phyloP scores from a whole-genome alignment of 2,329 filamentous ascomycete species.

The Neophaeococcomyces aloes region DNA sequence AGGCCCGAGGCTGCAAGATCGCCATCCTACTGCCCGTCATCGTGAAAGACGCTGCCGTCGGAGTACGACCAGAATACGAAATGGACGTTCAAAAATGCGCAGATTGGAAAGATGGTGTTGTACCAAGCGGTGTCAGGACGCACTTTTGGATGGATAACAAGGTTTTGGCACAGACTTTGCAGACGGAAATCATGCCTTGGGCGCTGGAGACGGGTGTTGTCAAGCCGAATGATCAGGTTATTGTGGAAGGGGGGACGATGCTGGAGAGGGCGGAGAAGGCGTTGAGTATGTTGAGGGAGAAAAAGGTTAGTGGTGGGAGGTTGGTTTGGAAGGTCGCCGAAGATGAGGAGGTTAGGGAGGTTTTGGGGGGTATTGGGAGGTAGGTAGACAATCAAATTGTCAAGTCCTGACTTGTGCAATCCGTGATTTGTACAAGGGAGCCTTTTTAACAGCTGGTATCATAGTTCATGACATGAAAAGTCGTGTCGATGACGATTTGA shows the following conservation, averaged over 20 bases:
- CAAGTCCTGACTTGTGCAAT: background rate
- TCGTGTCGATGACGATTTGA: no score
- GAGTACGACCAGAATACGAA: conserved; percentile 41
- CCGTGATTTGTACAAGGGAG: background rate
- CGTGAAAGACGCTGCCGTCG: conserved; percentile 40
- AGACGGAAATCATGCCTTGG: conserved; percentile 45
- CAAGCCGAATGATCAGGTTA: conserved; percentile 31
- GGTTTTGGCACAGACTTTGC: conserved; percentile 45
- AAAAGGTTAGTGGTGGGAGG: conserved; percentile 37
- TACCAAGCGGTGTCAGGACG: conserved; percentile 45
- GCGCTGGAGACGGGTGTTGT: conserved; percentile 33
- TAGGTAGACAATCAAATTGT: background rate
- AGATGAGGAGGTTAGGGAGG: background rate
- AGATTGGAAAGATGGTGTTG: conserved; percentile 45
- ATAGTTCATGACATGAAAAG: no score
- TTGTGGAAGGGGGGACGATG: conserved; percentile 34
- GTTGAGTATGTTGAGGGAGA: conserved; percentile 34
- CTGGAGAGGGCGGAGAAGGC: conserved; percentile 35
- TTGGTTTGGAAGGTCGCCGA: conserved; percentile 25
- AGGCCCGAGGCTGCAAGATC: conserved; percentile 38
- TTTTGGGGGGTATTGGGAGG: background rate
- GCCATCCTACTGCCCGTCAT: conserved; percentile 53
- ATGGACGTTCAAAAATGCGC: conserved; percentile 41
- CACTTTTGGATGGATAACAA: conserved; percentile 45
- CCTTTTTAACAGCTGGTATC: background rate